Base-by-base conservation (phyloP, 1,284 basidiomycete species). In the Schizophyllum commune region DNA sequence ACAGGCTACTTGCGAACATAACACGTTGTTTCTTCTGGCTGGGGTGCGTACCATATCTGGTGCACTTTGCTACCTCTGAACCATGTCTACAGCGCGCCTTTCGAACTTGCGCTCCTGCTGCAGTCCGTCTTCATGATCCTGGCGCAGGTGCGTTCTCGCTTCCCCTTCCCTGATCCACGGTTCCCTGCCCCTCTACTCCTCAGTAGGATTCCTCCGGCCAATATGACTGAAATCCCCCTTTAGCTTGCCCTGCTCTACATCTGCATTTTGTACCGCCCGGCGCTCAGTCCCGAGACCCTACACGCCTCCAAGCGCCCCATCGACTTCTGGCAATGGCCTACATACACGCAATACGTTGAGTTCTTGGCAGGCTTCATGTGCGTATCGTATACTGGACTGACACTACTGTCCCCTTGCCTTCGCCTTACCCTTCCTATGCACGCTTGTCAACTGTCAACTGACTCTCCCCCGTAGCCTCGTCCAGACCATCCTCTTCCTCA, bases 11-110 rank as follows among this genome's bases (percentile, higher is more conserved):
- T 63, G 90, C 91, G 58, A 93, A 93, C 72, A 89, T 93, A 60
- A 87, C 86, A 20, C 79, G 91, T 68, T 92, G 90, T 73, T 93
- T 94, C 77, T 93, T 92, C 75, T 93, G 92, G 92, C 73, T 94
- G 57, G 91, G 91, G 71, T 80, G 59, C 39, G 67, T 59, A 22
- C 47, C 34, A 34, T 53, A 55, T 39, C 22, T 17, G n/a, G 27
- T 13, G n/a, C 60, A 15, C 58, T 39, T 53, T 8, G 27, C 61
- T 39, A 5, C 19, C 59, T 13, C 56, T 52, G 59, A 55, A 58
- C 56, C 56, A 19, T 52, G 11, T 19, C 8, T 20, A 7, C 62
- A 81, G 79, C 53, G 80, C 87, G 58, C 87, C 72, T 55, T 94
- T 93, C 71, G 92, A 94, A 75, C 74, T 83, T 55, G 80, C 92